Percentiles rank a stretch among this genome's conserved stretches.
These are phyloP conservation scores for Hawksworthiomyces lignivorus DNA, from an alignment of 2,329 filamentous ascomycete species.

Conservation along the genomic window DNA sequence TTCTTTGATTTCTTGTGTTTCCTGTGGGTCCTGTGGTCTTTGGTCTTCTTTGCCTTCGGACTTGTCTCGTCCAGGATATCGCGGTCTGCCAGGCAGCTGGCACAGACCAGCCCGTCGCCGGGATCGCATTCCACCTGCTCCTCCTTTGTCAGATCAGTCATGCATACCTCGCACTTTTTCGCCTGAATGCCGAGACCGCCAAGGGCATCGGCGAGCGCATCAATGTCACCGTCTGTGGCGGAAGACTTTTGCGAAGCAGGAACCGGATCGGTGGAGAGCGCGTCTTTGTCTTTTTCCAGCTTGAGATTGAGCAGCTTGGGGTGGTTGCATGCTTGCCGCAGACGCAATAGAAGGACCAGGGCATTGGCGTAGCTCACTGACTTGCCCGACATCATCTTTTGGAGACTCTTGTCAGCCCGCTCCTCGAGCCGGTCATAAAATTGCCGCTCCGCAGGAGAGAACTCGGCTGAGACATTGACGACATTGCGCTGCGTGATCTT, in stretches of 20 bases:
- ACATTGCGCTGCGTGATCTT: slow-evolving; percentile 89
- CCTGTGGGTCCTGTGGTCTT: slow-evolving; percentile 30
- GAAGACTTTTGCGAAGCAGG: slow-evolving; percentile 38
- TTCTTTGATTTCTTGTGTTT: slow-evolving; percentile 27
- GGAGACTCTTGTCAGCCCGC: slow-evolving; percentile 77
- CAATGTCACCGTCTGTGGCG: slow-evolving; percentile 57
- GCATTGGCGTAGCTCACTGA: slow-evolving; percentile 82
- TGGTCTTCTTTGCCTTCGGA: slow-evolving; percentile 28
- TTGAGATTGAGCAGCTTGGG: slow-evolving; percentile 80
- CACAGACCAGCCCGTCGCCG: slow-evolving; percentile 48
- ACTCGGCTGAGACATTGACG: slow-evolving; percentile 67
- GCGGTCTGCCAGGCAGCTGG: slow-evolving; percentile 68
- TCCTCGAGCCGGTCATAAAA: slow-evolving; percentile 83
- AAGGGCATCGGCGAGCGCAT: slow-evolving; percentile 79
- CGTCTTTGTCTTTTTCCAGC: slow-evolving; percentile 80
- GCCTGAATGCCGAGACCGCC: slow-evolving; percentile 71
- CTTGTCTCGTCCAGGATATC: slow-evolving; percentile 50
- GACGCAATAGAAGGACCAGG: slow-evolving; percentile 79
- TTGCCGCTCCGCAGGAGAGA: slow-evolving; percentile 69
- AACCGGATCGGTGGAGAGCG: slow-evolving; percentile 56
- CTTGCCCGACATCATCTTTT: slow-evolving; percentile 78
- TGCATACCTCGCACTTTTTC: slow-evolving; percentile 79
- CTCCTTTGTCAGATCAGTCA: slow-evolving; percentile 54
- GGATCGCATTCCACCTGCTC: slow-evolving; percentile 34
- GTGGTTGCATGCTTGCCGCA: slow-evolving; percentile 93